Base-by-base conservation (phyloP, 108 stramenopile species). In the Cyclotella cryptica region DNA sequence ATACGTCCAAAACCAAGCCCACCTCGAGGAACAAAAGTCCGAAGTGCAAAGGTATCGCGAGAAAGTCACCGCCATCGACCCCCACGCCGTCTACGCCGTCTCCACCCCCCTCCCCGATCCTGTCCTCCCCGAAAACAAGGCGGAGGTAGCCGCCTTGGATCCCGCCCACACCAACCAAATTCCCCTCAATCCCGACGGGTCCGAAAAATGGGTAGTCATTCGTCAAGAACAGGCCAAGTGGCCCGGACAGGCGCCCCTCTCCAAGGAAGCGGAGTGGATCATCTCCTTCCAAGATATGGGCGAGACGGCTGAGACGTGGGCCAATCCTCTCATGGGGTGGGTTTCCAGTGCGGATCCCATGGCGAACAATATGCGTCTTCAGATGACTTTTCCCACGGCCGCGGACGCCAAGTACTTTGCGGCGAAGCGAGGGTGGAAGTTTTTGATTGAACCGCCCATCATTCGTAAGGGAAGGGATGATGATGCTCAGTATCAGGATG, bases 241-340 rank as follows among this genome's bases (percentile, higher is more conserved):
- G 75, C 79, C 84, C 13, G 85, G 78, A 44, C 91, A 92, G 58
- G 54, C 86, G 21, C 88, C 93, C 12, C 65, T 85, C 22, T 75
- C 79, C 29, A 75, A 76, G 18, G 91, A 92, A 65, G 70, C 84
- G 47, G 49, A 70, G 59, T 96, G 96, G 96, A 76, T 90, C 57
- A 92, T 96, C 43, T 86, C 81, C 57, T 94, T 94, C 74, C 80
- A 88, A 61, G 91, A 94, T 62, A 80, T 85, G 69, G 92, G 90
- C 14, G 88, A 86, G 18, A 81, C 79, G 14, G 85, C 81, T 10
- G 88, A 92, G 55, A 90, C 84, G 51, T 96, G 92, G 91, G 84
- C 78, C 44, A 99, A 99, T 80, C 92, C 96, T 22, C 91, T 99
- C 70, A 98, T 98, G 98, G 97, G 97, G 28, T 99, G 97, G 96